Conservation (phyloP, 345 rosid species). For the Euphorbia tirucalli region DNA sequence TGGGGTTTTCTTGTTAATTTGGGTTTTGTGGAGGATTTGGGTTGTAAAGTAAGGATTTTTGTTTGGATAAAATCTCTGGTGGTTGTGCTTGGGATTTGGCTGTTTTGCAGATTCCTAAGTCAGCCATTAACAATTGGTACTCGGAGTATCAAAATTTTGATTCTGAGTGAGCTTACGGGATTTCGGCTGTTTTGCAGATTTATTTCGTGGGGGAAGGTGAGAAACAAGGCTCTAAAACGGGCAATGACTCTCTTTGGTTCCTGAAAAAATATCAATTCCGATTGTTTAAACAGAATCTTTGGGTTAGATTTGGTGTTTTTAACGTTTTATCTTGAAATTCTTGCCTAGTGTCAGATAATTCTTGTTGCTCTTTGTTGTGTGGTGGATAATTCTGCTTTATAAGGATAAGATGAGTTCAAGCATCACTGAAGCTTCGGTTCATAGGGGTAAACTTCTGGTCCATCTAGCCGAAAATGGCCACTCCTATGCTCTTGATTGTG, state of each 20-base stretch:
- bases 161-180: slow-evolving; percentile 11
- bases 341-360: background rate
- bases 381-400: slow-evolving; percentile 30
- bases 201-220: slow-evolving; percentile 22
- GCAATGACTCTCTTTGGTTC: slow-evolving; percentile 4
- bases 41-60: slow-evolving; percentile 4
- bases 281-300: slow-evolving; percentile 3
- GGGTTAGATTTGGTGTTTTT: slow-evolving; percentile 7
- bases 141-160: background rate
- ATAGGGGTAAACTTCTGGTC: slow-evolving; percentile 68
- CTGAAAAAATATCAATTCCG: slow-evolving; percentile 8
- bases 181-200: slow-evolving; percentile 19
- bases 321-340: background rate
- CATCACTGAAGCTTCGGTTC: slow-evolving; percentile 46
- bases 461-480: slow-evolving; percentile 89
- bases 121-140: background rate
- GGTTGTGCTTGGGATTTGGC: slow-evolving; percentile 1
- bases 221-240: slow-evolving; percentile 18
- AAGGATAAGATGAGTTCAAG: slow-evolving; percentile 66
- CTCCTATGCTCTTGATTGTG: slow-evolving; percentile 65
- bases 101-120: slow-evolving; percentile 17
- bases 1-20: slow-evolving; percentile 18
- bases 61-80: slow-evolving; percentile 15
- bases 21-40: slow-evolving; percentile 29
- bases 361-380: slow-evolving; percentile 21